phyloP scores from a whole-genome alignment of 73 alveolate genomes.

The Paramecium primaurelia region DNA sequence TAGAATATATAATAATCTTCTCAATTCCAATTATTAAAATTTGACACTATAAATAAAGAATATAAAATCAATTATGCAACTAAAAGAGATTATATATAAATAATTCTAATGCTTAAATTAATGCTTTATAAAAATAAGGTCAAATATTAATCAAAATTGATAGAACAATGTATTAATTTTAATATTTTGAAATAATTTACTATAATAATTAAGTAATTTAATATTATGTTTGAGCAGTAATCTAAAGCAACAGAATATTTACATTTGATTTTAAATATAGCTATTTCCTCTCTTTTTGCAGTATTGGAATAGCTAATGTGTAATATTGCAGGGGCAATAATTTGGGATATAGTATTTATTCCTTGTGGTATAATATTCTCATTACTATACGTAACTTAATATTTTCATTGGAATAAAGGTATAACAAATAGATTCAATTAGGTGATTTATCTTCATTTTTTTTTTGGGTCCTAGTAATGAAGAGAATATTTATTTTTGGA shows the following conservation, averaged over 20 bases:
- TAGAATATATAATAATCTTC: background rate
- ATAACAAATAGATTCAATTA: background rate
- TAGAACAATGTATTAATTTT: background rate
- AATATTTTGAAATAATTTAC: background rate
- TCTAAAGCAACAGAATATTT: background rate
- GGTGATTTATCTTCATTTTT: background rate
- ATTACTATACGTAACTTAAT: background rate
- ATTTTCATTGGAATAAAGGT: background rate
- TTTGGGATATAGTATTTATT: background rate
- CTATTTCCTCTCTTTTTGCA: background rate
- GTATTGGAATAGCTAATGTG: background rate
- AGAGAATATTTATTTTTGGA: background rate
- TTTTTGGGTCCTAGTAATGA: background rate
- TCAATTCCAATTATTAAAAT: background rate
- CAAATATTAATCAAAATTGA: background rate
- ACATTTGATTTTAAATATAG: background rate
- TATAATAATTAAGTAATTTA: background rate
- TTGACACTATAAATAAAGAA: background rate
- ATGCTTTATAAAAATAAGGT: no score
- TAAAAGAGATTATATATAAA: background rate
- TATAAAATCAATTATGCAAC: background rate
- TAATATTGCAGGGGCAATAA: background rate
- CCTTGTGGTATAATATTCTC: background rate
- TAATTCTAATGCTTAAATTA: background rate
- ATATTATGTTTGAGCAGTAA: background rate